Evolutionary conservation across 148 eudicot species (phyloP), one percentile per base, ranked within the genome.

Genomic region (Talinum fruticosum): DNA sequence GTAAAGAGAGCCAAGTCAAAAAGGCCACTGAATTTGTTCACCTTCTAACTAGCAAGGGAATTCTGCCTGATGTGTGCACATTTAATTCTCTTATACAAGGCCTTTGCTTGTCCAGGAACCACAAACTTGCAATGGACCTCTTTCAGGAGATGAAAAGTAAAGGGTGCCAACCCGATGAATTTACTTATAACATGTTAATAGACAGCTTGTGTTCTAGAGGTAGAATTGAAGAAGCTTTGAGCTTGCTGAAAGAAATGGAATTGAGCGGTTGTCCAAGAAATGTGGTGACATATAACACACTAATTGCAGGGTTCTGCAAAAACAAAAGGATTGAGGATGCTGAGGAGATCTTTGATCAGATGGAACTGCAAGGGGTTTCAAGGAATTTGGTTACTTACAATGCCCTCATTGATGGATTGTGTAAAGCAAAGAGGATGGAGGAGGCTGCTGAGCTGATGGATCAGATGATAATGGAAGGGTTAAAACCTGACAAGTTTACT

Each of bases 71-170:
- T 87, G 97, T 90, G 0, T 87, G 90, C 76, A 93, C 99, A 0
- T 93, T 93, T 70, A 96, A 96, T 85, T 93, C 97, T 83, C 89
- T 96, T 32, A 91, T 96, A 73, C 97, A 91, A 85, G 97, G 99
- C 61, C 91, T 96, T 30, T 96, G 97, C 86, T 84, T 90, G 81
- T 88, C 82, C 1, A 78, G 79, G 79, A 92, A 90, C 41, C 87
- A 83, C 82, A 84, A 74, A 67, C 47, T 80, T 41, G 97, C 94
- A 7, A 83, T 93, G 86, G 93, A 90, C 28, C 74, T 93, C 59
- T 91, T 96, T 74, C 72, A 79, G 2, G 97, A 93, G 76, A 90
- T 96, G 99, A 88, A 93, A 83, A 77, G 79, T 73, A 85, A 90
- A 28, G 99, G 99, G 36, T 96, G 97, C 85, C 73, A 88, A 57